Evolutionary conservation across 352 stramenopile species (phyloP).

Genomic region (Pythium volutum): DNA sequence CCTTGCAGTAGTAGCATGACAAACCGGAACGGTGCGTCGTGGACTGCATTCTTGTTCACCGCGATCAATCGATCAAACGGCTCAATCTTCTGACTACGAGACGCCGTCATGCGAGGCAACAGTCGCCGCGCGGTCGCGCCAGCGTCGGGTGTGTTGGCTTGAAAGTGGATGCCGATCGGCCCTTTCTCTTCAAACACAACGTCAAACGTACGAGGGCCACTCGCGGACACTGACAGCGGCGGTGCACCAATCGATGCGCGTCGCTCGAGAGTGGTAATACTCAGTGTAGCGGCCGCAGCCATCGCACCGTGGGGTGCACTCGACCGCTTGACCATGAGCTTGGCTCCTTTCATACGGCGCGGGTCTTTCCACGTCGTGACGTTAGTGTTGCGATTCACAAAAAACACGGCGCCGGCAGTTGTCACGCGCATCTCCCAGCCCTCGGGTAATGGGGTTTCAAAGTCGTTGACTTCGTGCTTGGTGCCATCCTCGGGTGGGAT

Average conservation of each 20-base stretch:
- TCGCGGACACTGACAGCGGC: neutral
- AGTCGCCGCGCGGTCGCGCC: conserved; percentile 62
- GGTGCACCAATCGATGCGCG: neutral
- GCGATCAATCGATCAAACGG: conserved; percentile 69
- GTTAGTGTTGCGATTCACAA: conserved; percentile 72
- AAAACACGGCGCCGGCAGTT: conserved; percentile 64
- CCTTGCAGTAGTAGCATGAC: conserved; percentile 81
- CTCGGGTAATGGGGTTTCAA: conserved; percentile 63
- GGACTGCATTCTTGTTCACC: conserved; percentile 72
- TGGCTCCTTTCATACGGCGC: conserved; percentile 23
- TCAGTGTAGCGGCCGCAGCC: neutral
- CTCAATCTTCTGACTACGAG: conserved; percentile 40
- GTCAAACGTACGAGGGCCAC: conserved; percentile 34
- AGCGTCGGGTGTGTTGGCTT: conserved; percentile 64
- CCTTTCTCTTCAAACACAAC: conserved; percentile 74
- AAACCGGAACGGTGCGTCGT: conserved; percentile 69
- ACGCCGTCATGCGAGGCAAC: conserved; percentile 56
- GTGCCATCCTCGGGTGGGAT: conserved; percentile 56
- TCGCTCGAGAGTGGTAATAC: conserved; percentile 12
- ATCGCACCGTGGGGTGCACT: conserved; percentile 4
- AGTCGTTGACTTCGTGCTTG: conserved; percentile 70
- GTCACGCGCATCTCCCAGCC: conserved; percentile 85
- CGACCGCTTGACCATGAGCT: conserved; percentile 6
- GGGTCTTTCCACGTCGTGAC: conserved; percentile 77
- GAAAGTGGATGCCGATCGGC: conserved; percentile 80